A percentile compares a stretch with the other conserved stretches of the same genome.
phyloP scores from a whole-genome alignment of 2,329 filamentous ascomycete genomes.

The Capronia coronata region DNA sequence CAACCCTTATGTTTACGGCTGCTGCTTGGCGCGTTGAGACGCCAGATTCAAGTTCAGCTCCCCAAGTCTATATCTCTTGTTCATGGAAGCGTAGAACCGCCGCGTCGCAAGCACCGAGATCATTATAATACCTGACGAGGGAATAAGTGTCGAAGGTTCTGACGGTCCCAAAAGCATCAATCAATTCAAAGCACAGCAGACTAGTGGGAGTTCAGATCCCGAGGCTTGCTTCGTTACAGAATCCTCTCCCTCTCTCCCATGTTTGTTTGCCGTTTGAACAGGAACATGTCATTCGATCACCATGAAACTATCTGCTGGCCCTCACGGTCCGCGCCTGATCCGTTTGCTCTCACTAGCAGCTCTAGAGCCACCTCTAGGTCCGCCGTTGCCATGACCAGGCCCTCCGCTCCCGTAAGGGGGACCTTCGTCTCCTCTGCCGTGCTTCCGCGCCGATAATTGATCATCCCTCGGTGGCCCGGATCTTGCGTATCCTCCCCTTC shows the following conservation, averaged over 20 bases:
- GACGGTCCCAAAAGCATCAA: no score
- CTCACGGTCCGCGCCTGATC: conserved; percentile 36
- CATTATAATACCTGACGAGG: no score
- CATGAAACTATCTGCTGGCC: neutral
- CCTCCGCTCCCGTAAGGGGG: conserved; percentile 29
- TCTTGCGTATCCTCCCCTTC: conserved; percentile 19
- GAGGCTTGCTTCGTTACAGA: neutral
- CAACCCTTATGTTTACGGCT: neutral
- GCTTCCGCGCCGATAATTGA: conserved; percentile 34
- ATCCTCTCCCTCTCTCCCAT: neutral
- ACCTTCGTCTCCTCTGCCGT: conserved; percentile 32
- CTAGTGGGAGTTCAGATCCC: neutral
- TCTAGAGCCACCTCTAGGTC: conserved; percentile 35
- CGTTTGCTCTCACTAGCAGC: conserved; percentile 39
- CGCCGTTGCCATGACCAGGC: conserved; percentile 30
- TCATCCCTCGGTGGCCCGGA: conserved; percentile 31
- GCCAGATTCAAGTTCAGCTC: no score
- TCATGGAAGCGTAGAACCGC: no score
- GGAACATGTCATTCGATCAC: neutral
- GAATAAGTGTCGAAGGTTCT: no score
- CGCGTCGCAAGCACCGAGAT: no score
- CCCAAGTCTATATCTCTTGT: no score
- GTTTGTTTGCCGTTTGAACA: neutral
- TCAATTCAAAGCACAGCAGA: no score
- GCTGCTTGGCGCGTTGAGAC: neutral